Percentiles rank a stretch among this genome's conserved stretches.
These are phyloP conservation scores for Eimeria sp. DNA, from an alignment of 169 alveolate genomes.

Conservation along the genomic window DNA sequence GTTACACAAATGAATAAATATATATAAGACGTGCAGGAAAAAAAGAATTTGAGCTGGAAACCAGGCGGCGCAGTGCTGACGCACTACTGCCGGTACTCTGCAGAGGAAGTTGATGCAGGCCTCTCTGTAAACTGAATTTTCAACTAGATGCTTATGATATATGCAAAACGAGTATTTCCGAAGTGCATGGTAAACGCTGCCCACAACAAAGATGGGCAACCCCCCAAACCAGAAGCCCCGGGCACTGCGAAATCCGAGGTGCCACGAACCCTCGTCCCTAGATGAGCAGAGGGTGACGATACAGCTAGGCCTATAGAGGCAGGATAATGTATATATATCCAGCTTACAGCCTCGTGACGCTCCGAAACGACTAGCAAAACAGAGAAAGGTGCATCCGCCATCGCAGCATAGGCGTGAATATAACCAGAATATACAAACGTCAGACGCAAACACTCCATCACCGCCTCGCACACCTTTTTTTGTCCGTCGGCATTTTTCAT, in stretches of 20 bases:
- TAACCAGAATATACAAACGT: slow-evolving; percentile 36
- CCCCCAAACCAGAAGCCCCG: background rate
- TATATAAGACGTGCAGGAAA: background rate
- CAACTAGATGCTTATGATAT: background rate
- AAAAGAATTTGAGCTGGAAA: background rate
- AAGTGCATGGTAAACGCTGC: background rate
- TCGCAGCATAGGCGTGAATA: slow-evolving; percentile 25
- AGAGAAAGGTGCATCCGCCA: slow-evolving; percentile 15
- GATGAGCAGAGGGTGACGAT: background rate
- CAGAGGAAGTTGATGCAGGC: background rate
- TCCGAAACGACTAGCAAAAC: slow-evolving; percentile 32
- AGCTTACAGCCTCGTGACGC: slow-evolving; percentile 64
- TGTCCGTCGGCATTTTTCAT: slow-evolving; percentile 53
- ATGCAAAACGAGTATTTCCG: background rate
- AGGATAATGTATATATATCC: background rate
- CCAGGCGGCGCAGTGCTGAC: background rate
- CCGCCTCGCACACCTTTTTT: slow-evolving; percentile 74
- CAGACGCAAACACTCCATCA: slow-evolving; percentile 61
- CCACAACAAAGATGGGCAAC: background rate
- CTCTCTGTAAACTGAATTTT: background rate
- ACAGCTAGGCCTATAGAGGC: background rate
- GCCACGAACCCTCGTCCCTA: background rate
- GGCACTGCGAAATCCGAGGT: background rate
- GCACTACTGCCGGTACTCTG: background rate
- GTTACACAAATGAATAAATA: background rate